phyloP scores from a whole-genome alignment of 441 rosid species.

The Biscutella laevigata region DNA sequence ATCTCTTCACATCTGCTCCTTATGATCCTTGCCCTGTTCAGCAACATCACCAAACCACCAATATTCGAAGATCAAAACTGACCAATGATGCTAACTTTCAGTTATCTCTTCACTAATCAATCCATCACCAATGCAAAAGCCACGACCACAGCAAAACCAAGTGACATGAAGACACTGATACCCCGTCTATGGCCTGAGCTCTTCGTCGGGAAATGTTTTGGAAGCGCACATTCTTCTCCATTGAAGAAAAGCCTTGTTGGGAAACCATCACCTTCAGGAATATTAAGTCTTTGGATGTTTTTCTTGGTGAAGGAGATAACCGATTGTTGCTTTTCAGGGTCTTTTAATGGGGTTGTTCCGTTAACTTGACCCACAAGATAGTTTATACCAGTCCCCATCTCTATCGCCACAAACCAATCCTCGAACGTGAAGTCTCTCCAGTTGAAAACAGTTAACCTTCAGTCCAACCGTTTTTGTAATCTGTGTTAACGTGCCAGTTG shows the following conservation, averaged over 20 bases:
- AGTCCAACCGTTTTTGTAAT: constrained; percentile 61
- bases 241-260: constrained; percentile 66
- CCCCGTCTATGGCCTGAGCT: constrained; percentile 29
- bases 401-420: constrained; percentile 67
- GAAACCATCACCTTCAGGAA: constrained; percentile 56
- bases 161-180: constrained; percentile 19
- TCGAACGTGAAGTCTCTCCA: constrained; percentile 50
- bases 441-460: constrained; percentile 63
- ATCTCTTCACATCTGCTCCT: constrained; percentile 19
- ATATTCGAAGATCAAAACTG: too few species aligned
- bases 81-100: not conserved
- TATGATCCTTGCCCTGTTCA: constrained; percentile 19
- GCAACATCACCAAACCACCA: constrained; percentile 25
- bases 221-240: constrained; percentile 87
- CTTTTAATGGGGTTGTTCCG: constrained; percentile 34
- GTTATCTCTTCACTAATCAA: constrained; percentile 4
- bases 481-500: constrained; percentile 73
- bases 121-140: constrained; percentile 28
- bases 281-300: constrained; percentile 31
- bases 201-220: constrained; percentile 37
- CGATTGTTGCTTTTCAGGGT: constrained; percentile 82
- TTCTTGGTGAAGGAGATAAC: constrained; percentile 67
- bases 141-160: constrained; percentile 27
- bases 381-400: constrained; percentile 53
- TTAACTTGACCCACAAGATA: constrained; percentile 51